phyloP scores from a whole-genome alignment of 148 eudicot species.

The Selenicereus undatus region DNA sequence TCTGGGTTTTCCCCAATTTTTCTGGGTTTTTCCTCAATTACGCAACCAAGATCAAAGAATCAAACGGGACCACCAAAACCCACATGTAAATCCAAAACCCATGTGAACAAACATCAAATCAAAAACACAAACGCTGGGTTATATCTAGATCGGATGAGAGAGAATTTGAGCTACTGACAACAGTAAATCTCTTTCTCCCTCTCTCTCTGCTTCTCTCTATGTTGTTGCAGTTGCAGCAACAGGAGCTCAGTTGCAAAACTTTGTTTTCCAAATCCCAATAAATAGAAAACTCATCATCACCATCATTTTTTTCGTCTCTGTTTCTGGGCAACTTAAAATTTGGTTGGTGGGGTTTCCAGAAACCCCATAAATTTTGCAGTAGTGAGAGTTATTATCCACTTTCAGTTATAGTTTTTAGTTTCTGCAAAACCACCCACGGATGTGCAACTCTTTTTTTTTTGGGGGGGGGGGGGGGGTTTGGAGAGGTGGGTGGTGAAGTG shows the following conservation, averaged over 20 bases:
- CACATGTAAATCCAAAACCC: slow-evolving; percentile 10
- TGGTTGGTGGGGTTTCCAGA: slow-evolving; percentile 27
- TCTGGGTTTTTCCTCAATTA: background rate
- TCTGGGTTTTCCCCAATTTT: background rate
- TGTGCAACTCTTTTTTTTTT: background rate
- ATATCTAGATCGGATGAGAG: background rate
- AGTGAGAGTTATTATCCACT: background rate
- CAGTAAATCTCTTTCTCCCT: slow-evolving; percentile 21
- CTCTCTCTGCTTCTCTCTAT: background rate
- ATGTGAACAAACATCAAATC: slow-evolving; percentile 20
- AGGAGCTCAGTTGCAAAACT: slow-evolving; percentile 22
- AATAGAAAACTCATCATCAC: slow-evolving; percentile 9
- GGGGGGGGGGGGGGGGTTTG: background rate
- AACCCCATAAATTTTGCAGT: slow-evolving; percentile 30
- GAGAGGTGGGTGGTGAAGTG: background rate
- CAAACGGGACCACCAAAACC: slow-evolving; percentile 19
- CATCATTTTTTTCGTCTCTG: background rate
- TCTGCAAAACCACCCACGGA: slow-evolving; percentile 3
- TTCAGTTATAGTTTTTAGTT: background rate
- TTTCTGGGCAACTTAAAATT: background rate
- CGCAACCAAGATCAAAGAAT: slow-evolving; percentile 7
- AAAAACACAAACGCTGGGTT: background rate
- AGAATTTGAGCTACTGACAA: slow-evolving; percentile 5
- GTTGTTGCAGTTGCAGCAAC: background rate
- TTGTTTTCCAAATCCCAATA: slow-evolving; percentile 38